Evolutionary conservation across 208 protist genomes (phyloP).

Genomic region (Phytomonas sp.): DNA sequence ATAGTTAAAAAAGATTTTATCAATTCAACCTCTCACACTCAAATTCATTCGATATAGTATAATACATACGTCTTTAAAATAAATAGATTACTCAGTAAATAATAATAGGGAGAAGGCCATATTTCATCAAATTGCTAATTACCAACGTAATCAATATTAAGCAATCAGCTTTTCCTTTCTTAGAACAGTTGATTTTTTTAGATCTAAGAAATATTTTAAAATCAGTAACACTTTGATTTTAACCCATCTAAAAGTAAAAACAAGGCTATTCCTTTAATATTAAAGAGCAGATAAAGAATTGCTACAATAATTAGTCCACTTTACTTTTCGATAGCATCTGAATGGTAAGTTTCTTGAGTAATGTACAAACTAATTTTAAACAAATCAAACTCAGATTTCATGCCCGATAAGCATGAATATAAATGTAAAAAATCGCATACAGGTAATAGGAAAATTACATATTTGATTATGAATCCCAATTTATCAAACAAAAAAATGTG

Average conservation of each 20-base stretch:
- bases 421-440: constrained; percentile 8
- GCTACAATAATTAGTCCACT: neutral
- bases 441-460: neutral
- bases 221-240: neutral
- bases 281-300: neutral
- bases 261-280: neutral
- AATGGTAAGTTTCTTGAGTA: neutral
- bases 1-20: neutral
- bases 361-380: neutral
- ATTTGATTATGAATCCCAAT: neutral
- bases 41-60: neutral
- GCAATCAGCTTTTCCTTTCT: neutral
- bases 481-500: constrained; percentile 27
- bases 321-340: neutral
- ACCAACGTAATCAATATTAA: neutral
- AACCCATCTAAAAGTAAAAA: neutral
- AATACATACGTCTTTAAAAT: neutral
- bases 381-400: neutral
- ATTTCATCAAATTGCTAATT: neutral
- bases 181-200: neutral
- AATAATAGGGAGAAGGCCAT: neutral
- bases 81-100: neutral
- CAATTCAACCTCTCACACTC: neutral
- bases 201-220: neutral
- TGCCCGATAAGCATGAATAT: neutral